These are phyloP conservation scores for Backusella westeae DNA, from an alignment of 192 early-diverging fungal species.

Conservation along the genomic window DNA sequence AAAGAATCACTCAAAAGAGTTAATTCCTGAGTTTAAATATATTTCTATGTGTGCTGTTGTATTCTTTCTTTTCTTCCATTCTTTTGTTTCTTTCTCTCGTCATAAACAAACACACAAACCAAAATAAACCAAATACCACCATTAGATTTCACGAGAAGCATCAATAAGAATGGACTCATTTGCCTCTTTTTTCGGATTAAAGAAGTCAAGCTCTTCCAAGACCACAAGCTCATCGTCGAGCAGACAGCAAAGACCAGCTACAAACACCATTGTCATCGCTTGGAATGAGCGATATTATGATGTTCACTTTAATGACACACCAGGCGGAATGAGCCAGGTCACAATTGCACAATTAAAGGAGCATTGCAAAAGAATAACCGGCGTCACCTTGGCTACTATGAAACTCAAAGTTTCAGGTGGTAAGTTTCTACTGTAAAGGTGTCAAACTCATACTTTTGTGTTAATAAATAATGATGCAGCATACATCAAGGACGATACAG, in stretches of 20 bases:
- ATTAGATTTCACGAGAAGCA: not conserved
- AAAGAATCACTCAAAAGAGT: no score
- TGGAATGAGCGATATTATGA: slow-evolving; percentile 16
- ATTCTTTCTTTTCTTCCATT: no score
- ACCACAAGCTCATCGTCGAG: not conserved
- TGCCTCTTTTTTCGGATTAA: slow-evolving; percentile 13
- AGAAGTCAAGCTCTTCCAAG: not conserved
- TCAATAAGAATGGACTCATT: slow-evolving; percentile 6
- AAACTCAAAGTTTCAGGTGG: slow-evolving; percentile 74
- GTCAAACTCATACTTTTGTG: not conserved
- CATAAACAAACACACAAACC: no score
- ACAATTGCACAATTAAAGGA: slow-evolving; percentile 75
- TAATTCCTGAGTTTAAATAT: not conserved
- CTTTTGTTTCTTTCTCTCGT: no score
- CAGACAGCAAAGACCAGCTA: not conserved
- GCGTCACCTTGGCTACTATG: slow-evolving; percentile 75
- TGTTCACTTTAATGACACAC: slow-evolving; percentile 15
- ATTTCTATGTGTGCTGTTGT: no score
- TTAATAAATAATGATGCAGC: slow-evolving; percentile 37
- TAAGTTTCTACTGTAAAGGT: slow-evolving; percentile 33
- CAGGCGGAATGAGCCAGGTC: slow-evolving; percentile 37
- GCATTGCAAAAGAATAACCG: slow-evolving; percentile 65
- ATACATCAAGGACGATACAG: slow-evolving; percentile 71
- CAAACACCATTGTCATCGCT: slow-evolving; percentile 7
- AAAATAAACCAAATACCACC: no score